These are phyloP conservation scores for Plectosphaerella cucumerina DNA, from an alignment of 2,329 filamentous ascomycete genomes.

Conservation along the genomic window DNA sequence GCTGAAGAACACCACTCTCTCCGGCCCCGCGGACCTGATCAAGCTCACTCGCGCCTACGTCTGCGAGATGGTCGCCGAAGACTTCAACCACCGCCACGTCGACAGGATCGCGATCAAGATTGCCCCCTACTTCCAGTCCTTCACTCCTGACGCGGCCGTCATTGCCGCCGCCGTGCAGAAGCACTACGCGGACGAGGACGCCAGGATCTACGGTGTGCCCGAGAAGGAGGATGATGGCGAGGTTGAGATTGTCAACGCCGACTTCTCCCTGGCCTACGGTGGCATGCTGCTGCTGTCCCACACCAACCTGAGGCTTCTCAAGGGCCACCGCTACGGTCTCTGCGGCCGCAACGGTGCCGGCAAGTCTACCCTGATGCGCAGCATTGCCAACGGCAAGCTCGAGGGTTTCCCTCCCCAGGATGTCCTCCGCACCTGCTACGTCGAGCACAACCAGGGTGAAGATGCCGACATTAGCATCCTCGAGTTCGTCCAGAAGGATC, in stretches of 20 bases:
- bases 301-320: constrained; percentile 89
- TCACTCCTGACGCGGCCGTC: constrained; percentile 60
- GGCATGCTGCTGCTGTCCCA: constrained; percentile 96
- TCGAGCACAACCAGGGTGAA: constrained; percentile 98
- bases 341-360: constrained; percentile 96
- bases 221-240: constrained; percentile 89
- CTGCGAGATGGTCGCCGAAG: constrained; percentile 78
- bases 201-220: constrained; percentile 80
- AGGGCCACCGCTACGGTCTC: constrained; percentile 95
- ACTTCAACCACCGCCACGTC: constrained; percentile 78
- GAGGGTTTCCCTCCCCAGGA: constrained; percentile 95
- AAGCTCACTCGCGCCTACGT: constrained; percentile 69
- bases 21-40: constrained; percentile 61
- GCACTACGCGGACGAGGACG: constrained; percentile 77
- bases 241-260: constrained; percentile 92
- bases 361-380: constrained; percentile 98
- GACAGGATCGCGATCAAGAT: constrained; percentile 66
- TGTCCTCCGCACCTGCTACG: constrained; percentile 91
- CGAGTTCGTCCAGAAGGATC: constrained; percentile 87
- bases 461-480: constrained; percentile 95
- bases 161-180: constrained; percentile 72
- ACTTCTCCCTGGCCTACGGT: constrained; percentile 96
- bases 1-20: constrained; percentile 63
- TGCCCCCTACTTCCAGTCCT: constrained; percentile 68
- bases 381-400: constrained; percentile 90